A percentile compares a stretch with the other conserved stretches of the same genome.
Evolutionary conservation across 2,329 filamentous ascomycete genomes (phyloP).

Genomic region (Cytospora mali): DNA sequence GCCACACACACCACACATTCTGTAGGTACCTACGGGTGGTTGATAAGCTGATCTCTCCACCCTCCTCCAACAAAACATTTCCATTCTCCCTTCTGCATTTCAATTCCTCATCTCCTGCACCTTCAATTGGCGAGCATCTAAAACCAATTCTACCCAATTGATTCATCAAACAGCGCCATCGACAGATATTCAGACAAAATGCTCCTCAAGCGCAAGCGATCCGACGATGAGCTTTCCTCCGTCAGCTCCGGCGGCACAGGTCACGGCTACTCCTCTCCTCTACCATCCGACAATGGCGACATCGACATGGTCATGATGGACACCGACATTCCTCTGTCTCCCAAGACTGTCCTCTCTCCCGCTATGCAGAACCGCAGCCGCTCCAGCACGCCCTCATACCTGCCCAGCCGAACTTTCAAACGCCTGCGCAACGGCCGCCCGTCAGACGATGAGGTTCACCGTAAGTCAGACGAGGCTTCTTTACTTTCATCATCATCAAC

Average conservation of each 20-base stretch:
- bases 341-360: conserved; percentile 34
- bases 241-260: conserved; percentile 43
- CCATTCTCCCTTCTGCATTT: no score
- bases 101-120: not conserved
- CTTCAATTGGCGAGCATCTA: not conserved
- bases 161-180: not conserved
- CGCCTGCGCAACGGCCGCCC: conserved; percentile 62
- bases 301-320: conserved; percentile 31
- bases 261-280: conserved; percentile 46
- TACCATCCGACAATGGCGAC: conserved; percentile 22
- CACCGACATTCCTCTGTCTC: conserved; percentile 36
- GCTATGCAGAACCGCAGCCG: conserved; percentile 31
- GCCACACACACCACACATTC: not conserved
- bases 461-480: conserved; percentile 42
- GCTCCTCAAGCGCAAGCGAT: conserved; percentile 66
- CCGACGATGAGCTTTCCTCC: conserved; percentile 56
- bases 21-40: not conserved
- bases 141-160: not conserved
- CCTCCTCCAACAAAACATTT: not conserved
- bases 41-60: not conserved
- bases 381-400: conserved; percentile 44
- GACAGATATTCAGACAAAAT: conserved; percentile 38
- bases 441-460: conserved; percentile 56
- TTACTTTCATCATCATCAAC: not conserved
- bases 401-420: conserved; percentile 62